Conservation (phyloP, 192 early-diverging fungal genomes). For the Linderina pennispora region DNA sequence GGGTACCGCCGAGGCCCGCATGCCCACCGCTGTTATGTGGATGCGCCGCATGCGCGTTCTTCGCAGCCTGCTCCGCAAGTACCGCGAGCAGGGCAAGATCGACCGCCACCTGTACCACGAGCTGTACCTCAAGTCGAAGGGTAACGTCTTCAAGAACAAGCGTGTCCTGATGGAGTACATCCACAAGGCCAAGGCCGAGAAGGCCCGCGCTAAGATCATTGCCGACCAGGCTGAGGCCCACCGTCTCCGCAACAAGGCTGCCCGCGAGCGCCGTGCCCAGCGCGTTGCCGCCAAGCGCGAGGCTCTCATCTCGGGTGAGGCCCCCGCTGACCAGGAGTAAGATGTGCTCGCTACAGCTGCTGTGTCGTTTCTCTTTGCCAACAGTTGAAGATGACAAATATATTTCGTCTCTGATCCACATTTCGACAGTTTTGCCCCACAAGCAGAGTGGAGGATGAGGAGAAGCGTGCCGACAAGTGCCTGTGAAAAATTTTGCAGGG, state of each 20-base stretch:
- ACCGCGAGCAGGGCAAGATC: constrained; percentile 97
- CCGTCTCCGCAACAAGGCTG: constrained; percentile 91
- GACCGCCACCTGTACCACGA: constrained; percentile 97
- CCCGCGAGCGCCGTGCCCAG: constrained; percentile 84
- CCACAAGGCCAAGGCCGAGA: constrained; percentile 99
- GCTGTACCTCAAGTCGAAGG: constrained; percentile 98
- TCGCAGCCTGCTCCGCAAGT: constrained; percentile 91
- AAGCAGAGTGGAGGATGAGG: too few species aligned
- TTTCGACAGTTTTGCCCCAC: too few species aligned
- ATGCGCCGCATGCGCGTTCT: constrained; percentile 98
- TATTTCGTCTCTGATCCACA: too few species aligned
- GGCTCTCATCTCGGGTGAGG: constrained; percentile 53
- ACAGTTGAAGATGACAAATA: too few species aligned
- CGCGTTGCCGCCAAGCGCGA: constrained; percentile 89
- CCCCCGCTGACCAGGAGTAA: constrained; percentile 39
- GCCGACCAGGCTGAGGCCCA: constrained; percentile 98
- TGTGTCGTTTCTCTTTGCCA: too few species aligned
- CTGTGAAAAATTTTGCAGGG: too few species aligned
- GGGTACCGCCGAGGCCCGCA: constrained; percentile 97
- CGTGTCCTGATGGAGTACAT: constrained; percentile 99
- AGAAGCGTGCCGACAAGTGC: too few species aligned
- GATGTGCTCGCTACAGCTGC: too few species aligned
- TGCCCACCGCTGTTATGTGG: constrained; percentile 93
- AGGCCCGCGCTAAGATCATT: constrained; percentile 84
- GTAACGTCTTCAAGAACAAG: constrained; percentile 99